Evolutionary conservation across 352 stramenopile genomes (phyloP).

Genomic region (Phytopythium delawarense): DNA sequence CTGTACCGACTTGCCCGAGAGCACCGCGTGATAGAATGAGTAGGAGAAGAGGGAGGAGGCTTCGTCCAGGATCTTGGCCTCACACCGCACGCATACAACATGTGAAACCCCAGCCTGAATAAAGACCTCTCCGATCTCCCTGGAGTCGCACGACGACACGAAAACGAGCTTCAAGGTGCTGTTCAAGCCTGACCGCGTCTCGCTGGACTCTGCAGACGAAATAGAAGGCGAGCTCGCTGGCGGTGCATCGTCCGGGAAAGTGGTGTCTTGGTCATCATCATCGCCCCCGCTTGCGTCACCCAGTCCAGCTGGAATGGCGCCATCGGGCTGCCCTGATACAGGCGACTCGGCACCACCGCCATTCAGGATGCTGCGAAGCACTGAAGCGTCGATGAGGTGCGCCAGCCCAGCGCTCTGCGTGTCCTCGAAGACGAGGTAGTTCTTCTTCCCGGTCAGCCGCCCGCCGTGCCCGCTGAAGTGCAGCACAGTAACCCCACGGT

Average conservation of each 20-base stretch:
- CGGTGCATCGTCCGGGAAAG: neutral
- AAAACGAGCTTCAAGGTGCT: constrained; percentile 75
- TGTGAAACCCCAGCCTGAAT: constrained; percentile 71
- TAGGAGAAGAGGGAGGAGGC: constrained; percentile 72
- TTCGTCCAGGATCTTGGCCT: constrained; percentile 65
- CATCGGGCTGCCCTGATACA: neutral
- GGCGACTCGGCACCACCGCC: constrained; percentile 5
- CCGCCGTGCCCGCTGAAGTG: constrained; percentile 80
- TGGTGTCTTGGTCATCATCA: constrained; percentile 9
- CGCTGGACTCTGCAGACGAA: neutral
- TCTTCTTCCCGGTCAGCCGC: constrained; percentile 51
- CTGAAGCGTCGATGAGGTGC: constrained; percentile 63
- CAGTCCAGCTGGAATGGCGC: neutral
- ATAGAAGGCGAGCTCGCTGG: constrained; percentile 3
- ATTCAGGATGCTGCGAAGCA: constrained; percentile 53
- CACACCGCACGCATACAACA: constrained; percentile 74
- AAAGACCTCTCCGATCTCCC: constrained; percentile 75
- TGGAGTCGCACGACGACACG: constrained; percentile 77
- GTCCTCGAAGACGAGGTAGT: constrained; percentile 78
- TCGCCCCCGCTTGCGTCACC: neutral
- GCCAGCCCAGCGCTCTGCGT: constrained; percentile 56
- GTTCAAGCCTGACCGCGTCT: constrained; percentile 8
- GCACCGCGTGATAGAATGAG: constrained; percentile 73
- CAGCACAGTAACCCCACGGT: constrained; percentile 67
- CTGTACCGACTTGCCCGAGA: constrained; percentile 67